phyloP scores from a whole-genome alignment of 2,329 filamentous ascomycete species.

The Trichoderma gracile region DNA sequence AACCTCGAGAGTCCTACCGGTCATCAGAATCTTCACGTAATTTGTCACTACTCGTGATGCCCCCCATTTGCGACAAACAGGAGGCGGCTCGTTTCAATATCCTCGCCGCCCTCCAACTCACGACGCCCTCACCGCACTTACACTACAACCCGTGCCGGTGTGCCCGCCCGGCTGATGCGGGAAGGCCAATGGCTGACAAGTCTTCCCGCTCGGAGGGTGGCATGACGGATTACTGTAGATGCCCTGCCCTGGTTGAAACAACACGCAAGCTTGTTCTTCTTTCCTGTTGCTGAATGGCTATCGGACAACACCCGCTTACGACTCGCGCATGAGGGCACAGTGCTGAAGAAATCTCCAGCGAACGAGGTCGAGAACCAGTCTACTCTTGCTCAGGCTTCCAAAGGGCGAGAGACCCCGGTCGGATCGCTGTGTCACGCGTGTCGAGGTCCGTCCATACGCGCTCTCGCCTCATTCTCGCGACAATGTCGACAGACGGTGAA shows the following conservation, averaged over 20 bases:
- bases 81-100: not conserved
- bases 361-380: not conserved
- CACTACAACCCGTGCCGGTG: not conserved
- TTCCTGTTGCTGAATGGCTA: not conserved
- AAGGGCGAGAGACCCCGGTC: conserved; percentile 3
- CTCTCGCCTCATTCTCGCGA: conserved; percentile 19
- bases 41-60: not conserved
- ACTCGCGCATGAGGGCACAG: not conserved
- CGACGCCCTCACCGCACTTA: conserved; percentile 7
- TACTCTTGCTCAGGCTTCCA: not conserved
- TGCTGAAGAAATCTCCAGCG: not conserved
- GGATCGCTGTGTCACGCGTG: not conserved
- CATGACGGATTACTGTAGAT: not conserved
- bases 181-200: not conserved
- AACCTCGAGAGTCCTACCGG: not conserved
- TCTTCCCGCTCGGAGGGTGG: not conserved
- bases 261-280: not conserved
- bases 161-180: conserved; percentile 11
- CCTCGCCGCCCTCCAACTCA: not conserved
- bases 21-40: not conserved
- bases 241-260: not conserved
- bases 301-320: not conserved
- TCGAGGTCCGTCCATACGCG: not conserved
- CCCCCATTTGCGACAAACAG: not conserved
- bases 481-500: conserved; percentile 18